phyloP scores from a whole-genome alignment of 495 filamentous ascomycete genomes.

The Xylaria venustula region DNA sequence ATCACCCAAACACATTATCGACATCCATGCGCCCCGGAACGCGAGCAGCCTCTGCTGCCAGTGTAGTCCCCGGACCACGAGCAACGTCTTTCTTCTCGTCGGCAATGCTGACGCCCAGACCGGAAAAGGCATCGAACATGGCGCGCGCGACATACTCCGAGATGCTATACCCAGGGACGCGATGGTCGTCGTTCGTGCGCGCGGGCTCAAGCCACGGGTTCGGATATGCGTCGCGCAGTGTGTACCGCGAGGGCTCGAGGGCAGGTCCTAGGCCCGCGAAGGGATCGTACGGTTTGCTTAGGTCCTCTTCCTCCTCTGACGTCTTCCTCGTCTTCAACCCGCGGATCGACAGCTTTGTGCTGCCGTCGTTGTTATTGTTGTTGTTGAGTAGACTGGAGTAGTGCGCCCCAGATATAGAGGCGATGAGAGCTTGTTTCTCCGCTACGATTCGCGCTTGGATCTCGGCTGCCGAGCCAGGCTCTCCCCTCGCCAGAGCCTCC shows the following conservation, averaged over 20 bases:
- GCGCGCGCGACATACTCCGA: constrained; percentile 75
- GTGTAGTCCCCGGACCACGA: constrained; percentile 31
- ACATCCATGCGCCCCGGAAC: constrained; percentile 36
- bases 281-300: constrained; percentile 74
- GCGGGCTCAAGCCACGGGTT: constrained; percentile 61
- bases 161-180: constrained; percentile 82
- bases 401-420: constrained; percentile 20
- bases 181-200: constrained; percentile 56
- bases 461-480: constrained; percentile 52
- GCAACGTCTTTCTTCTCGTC: constrained; percentile 62
- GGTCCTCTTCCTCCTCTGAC: constrained; percentile 27
- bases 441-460: constrained; percentile 64
- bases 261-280: constrained; percentile 75
- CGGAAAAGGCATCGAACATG: constrained; percentile 85
- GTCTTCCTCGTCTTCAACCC: constrained; percentile 66
- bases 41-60: constrained; percentile 31
- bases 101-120: constrained; percentile 74
- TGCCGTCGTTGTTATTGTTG: constrained; percentile 32
- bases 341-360: constrained; percentile 63
- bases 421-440: constrained; percentile 59
- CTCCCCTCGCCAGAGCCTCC: constrained; percentile 44
- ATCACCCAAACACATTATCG: constrained; percentile 42
- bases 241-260: constrained; percentile 66
- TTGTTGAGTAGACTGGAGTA: constrained; percentile 18
- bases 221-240: constrained; percentile 56